phyloP scores from a whole-genome alignment of 2,329 filamentous ascomycete species.

The Incumbomyces lentus region DNA sequence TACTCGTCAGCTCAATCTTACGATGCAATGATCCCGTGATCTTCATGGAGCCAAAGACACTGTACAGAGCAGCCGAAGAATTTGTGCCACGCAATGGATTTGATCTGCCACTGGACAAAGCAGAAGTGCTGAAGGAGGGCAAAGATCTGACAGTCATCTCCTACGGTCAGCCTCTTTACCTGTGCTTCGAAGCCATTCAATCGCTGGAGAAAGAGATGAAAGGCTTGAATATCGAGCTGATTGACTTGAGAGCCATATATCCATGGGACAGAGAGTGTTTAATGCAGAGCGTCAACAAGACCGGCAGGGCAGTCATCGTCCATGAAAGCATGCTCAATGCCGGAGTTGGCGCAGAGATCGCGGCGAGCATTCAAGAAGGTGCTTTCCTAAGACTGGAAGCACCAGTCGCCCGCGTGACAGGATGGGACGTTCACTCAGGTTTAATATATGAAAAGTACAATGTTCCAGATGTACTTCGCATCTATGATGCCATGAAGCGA shows the following conservation, averaged over 20 bases:
- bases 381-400: slow-evolving; percentile 78
- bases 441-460: slow-evolving; percentile 71
- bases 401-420: slow-evolving; percentile 71
- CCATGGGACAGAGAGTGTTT: slow-evolving; percentile 82
- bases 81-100: slow-evolving; percentile 76
- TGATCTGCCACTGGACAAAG: slow-evolving; percentile 73
- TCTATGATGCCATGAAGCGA: slow-evolving; percentile 61
- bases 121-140: slow-evolving; percentile 71
- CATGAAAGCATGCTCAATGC: slow-evolving; percentile 89
- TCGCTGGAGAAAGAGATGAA: slow-evolving; percentile 61
- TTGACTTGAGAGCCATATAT: slow-evolving; percentile 79
- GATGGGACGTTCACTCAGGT: slow-evolving; percentile 80
- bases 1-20: slow-evolving; percentile 65
- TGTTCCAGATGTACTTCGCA: slow-evolving; percentile 70
- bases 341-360: slow-evolving; percentile 79
- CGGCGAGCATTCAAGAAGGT: slow-evolving; percentile 76
- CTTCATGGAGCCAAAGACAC: slow-evolving; percentile 88
- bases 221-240: slow-evolving; percentile 69
- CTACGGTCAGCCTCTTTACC: slow-evolving; percentile 83
- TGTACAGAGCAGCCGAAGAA: slow-evolving; percentile 85
- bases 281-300: slow-evolving; percentile 74
- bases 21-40: slow-evolving; percentile 74
- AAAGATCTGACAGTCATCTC: slow-evolving; percentile 74
- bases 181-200: slow-evolving; percentile 65
- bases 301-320: slow-evolving; percentile 74